Conservation (phyloP, 2,329 filamentous ascomycete species). For the Pseudopyricularia javanii region DNA sequence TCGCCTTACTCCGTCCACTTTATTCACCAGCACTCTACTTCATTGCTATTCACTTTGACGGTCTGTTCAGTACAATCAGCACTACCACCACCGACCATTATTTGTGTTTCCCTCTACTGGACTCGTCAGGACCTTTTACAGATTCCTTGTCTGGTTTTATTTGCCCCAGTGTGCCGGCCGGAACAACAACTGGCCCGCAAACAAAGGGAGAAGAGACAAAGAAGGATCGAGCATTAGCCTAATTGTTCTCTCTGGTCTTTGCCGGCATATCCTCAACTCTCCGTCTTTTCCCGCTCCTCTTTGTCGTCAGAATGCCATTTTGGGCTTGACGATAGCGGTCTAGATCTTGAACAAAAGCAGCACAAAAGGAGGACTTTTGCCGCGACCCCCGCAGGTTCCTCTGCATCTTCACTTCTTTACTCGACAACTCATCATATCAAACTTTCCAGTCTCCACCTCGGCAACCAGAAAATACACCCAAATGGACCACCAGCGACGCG, state of each 20-base stretch:
- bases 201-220: neutral
- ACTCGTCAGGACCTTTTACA: no score
- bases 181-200: neutral
- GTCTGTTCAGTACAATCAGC: no score
- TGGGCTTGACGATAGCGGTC: neutral
- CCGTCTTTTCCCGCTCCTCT: neutral
- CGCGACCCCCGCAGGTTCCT: neutral
- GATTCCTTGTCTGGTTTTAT: no score
- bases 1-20: no score
- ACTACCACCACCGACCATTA: no score
- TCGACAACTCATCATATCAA: neutral
- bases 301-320: neutral
- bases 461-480: neutral
- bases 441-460: neutral
- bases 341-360: neutral
- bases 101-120: no score
- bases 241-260: neutral
- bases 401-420: neutral
- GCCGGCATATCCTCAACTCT: neutral
- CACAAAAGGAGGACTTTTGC: neutral
- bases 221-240: neutral
- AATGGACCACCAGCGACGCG: conserved; percentile 19
- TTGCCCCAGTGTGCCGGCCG: no score
- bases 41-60: no score
- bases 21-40: no score